A percentile compares a stretch with the other conserved stretches of the same genome.
These are phyloP conservation scores for Globisporangium emineosum DNA, from an alignment of 352 stramenopile genomes.

Conservation along the genomic window DNA sequence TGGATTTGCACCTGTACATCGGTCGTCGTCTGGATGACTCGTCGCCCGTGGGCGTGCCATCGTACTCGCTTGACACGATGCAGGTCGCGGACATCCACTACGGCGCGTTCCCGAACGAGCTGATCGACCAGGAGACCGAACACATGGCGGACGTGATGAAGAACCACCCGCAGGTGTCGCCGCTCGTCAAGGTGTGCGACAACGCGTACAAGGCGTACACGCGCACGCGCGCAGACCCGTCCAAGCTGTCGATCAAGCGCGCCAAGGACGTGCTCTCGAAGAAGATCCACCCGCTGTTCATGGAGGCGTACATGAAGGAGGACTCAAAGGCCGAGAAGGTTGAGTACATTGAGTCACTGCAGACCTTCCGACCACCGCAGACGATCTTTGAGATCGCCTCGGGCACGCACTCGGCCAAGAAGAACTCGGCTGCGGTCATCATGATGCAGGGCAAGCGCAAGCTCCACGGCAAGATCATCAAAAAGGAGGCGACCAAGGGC, in stretches of 20 bases:
- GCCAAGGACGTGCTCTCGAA: constrained; percentile 92
- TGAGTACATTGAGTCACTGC: constrained; percentile 91
- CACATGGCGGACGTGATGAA: constrained; percentile 90
- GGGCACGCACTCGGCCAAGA: constrained; percentile 74
- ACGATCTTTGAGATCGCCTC: constrained; percentile 96
- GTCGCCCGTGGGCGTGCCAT: constrained; percentile 43
- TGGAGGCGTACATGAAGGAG: constrained; percentile 82
- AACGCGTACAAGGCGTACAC: constrained; percentile 99
- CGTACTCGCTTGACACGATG: constrained; percentile 93
- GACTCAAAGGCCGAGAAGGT: constrained; percentile 76
- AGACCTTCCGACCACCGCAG: constrained; percentile 92
- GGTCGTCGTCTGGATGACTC: constrained; percentile 82
- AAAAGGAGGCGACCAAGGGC: constrained; percentile 61
- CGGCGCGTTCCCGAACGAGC: constrained; percentile 94
- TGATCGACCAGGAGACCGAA: constrained; percentile 96
- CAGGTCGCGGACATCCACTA: constrained; percentile 97
- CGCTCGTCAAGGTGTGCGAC: constrained; percentile 88
- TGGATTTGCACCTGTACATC: constrained; percentile 97
- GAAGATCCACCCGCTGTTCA: constrained; percentile 92
- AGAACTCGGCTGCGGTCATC: constrained; percentile 63
- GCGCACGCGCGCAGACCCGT: constrained; percentile 93
- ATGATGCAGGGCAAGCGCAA: constrained; percentile 90
- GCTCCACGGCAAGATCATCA: constrained; percentile 84
- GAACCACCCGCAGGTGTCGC: constrained; percentile 65
- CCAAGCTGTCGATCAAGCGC: constrained; percentile 93